phyloP scores from a whole-genome alignment of 139 green algal species.

The Tetradesmus obliquus region DNA sequence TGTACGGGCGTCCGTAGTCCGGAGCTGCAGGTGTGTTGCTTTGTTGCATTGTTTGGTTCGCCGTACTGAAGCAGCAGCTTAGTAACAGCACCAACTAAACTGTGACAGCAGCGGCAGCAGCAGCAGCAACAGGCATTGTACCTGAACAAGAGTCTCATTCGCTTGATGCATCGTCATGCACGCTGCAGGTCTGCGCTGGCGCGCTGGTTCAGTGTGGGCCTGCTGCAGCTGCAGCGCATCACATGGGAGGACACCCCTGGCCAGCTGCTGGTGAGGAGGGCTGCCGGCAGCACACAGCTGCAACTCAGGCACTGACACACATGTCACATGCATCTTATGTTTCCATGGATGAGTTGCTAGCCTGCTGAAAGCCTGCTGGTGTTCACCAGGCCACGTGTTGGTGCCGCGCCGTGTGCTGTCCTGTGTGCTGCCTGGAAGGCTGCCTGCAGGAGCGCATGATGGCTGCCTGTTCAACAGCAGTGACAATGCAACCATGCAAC shows the following conservation, averaged over 20 bases:
- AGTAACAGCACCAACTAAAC: no score
- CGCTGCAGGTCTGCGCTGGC: conserved; percentile 62
- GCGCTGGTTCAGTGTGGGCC: conserved; percentile 79
- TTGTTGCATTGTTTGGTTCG: no score
- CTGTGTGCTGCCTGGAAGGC: neutral
- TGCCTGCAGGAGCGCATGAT: conserved; percentile 57
- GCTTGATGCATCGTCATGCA: neutral
- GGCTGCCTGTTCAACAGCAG: neutral
- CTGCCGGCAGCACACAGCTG: conserved; percentile 10
- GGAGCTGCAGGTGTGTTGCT: no score
- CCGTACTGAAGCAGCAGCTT: no score
- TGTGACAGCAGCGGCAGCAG: neutral
- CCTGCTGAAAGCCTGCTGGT: neutral
- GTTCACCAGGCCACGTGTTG: neutral
- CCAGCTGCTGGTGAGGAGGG: conserved; percentile 74
- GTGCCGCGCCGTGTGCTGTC: neutral
- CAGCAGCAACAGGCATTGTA: neutral
- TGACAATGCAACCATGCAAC: no score
- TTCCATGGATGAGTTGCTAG: no score
- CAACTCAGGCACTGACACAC: no score
- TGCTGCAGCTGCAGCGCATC: conserved; percentile 79
- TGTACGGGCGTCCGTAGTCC: no score
- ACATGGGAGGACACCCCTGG: conserved; percentile 73
- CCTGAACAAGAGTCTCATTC: neutral
- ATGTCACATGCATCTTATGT: no score